A percentile compares a stretch with the other conserved stretches of the same genome.
Conservation (phyloP, 306 rosid genomes). For the Ziziphus jujuba region DNA sequence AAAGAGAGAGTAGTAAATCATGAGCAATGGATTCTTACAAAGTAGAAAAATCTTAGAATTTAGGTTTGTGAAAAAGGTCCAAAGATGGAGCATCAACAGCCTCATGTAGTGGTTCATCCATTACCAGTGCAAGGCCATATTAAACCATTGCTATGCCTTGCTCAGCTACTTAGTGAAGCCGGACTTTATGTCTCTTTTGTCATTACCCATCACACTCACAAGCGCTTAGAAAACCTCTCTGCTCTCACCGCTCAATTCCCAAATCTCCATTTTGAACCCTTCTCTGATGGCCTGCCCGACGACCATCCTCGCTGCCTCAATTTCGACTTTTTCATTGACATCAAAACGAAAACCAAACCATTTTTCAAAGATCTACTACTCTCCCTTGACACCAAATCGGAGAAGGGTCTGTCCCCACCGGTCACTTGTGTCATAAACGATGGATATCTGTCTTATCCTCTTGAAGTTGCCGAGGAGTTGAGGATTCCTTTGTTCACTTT, state of each 20-base stretch:
- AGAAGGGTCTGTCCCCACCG: neutral
- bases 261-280: conserved; percentile 8
- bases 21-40: no score
- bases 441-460: neutral
- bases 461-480: neutral
- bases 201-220: no score
- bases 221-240: neutral
- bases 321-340: neutral
- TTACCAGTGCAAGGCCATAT: no score
- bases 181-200: no score
- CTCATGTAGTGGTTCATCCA: no score
- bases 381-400: neutral
- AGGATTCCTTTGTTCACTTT: neutral
- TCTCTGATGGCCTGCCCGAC: conserved; percentile 24
- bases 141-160: no score
- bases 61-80: no score
- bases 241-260: neutral
- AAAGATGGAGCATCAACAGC: no score
- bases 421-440: neutral
- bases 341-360: neutral
- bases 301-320: conserved; percentile 7
- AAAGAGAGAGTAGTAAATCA: no score
- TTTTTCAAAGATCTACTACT: neutral
- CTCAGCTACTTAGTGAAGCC: no score
- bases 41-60: no score